phyloP scores from a whole-genome alignment of 140 eudicot genomes.

The Flaveria floridana region DNA sequence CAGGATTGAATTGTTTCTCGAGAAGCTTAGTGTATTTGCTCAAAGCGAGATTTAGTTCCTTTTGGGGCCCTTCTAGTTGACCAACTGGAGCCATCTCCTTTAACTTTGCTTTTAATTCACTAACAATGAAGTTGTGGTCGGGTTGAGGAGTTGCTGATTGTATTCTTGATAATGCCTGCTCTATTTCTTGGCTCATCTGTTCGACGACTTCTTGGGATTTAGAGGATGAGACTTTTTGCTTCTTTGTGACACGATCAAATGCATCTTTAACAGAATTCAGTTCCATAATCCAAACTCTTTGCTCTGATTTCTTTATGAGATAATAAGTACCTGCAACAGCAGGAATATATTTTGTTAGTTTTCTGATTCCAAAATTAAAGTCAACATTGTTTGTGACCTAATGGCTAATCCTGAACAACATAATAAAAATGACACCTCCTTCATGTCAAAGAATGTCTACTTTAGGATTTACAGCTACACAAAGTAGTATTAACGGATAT shows the following conservation, averaged over 20 bases:
- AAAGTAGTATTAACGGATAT: too few relatives aligned
- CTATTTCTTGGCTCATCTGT: slow-evolving; percentile 61
- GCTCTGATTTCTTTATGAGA: neutral
- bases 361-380: slow-evolving; percentile 2
- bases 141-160: slow-evolving; percentile 47
- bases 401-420: neutral
- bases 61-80: slow-evolving; percentile 68
- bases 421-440: too few relatives aligned
- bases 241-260: slow-evolving; percentile 88
- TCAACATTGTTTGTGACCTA: neutral
- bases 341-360: neutral
- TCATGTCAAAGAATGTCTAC: neutral
- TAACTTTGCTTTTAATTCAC: slow-evolving; percentile 60
- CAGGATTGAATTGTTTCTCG: slow-evolving; percentile 78
- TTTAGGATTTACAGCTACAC: neutral
- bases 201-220: slow-evolving; percentile 70
- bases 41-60: slow-evolving; percentile 71
- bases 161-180: slow-evolving; percentile 58
- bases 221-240: slow-evolving; percentile 73
- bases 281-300: slow-evolving; percentile 53
- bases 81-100: slow-evolving; percentile 70
- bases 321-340: slow-evolving; percentile 24
- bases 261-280: slow-evolving; percentile 78
- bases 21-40: slow-evolving; percentile 79
- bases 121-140: slow-evolving; percentile 51